Evolutionary conservation across 2,329 filamentous ascomycete genomes (phyloP).

Genomic region (Karstenula rhodostoma): DNA sequence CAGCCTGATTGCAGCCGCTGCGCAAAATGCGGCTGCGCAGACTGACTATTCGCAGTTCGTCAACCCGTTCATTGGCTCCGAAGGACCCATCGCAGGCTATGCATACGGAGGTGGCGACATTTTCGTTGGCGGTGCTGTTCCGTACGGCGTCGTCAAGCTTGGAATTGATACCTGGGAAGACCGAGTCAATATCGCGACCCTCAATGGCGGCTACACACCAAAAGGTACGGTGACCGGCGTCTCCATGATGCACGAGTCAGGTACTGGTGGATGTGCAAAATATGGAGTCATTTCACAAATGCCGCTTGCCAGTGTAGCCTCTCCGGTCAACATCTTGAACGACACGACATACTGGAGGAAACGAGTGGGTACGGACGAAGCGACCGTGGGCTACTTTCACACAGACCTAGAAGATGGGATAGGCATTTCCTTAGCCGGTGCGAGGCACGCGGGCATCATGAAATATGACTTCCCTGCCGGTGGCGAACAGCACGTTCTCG

Average conservation of each 20-base stretch:
- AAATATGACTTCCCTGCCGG: slow-evolving; percentile 62
- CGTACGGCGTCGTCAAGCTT: slow-evolving; percentile 47
- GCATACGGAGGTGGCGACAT: slow-evolving; percentile 52
- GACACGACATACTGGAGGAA: slow-evolving; percentile 52
- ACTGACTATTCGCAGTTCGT: slow-evolving; percentile 55
- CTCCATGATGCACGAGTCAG: slow-evolving; percentile 47
- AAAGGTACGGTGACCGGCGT: slow-evolving; percentile 47
- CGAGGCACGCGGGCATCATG: slow-evolving; percentile 66
- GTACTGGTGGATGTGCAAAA: slow-evolving; percentile 73
- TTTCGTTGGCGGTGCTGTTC: slow-evolving; percentile 43
- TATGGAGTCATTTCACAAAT: slow-evolving; percentile 70
- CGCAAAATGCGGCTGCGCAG: slow-evolving; percentile 11
- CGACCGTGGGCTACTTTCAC: slow-evolving; percentile 69
- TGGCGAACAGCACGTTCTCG: slow-evolving; percentile 50
- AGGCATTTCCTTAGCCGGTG: slow-evolving; percentile 65
- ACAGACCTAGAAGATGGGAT: slow-evolving; percentile 65
- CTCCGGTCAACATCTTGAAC: slow-evolving; percentile 49
- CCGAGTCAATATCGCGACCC: slow-evolving; percentile 29
- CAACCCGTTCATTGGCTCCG: slow-evolving; percentile 60
- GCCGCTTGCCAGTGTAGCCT: slow-evolving; percentile 55
- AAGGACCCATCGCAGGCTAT: slow-evolving; percentile 55
- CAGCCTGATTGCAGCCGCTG: neutral
- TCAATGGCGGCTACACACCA: slow-evolving; percentile 50
- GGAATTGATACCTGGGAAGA: slow-evolving; percentile 46
- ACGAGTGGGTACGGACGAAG: slow-evolving; percentile 47